Evolutionary conservation across 257 asterid genomes (phyloP).

Genomic region (Asclepias syriaca): DNA sequence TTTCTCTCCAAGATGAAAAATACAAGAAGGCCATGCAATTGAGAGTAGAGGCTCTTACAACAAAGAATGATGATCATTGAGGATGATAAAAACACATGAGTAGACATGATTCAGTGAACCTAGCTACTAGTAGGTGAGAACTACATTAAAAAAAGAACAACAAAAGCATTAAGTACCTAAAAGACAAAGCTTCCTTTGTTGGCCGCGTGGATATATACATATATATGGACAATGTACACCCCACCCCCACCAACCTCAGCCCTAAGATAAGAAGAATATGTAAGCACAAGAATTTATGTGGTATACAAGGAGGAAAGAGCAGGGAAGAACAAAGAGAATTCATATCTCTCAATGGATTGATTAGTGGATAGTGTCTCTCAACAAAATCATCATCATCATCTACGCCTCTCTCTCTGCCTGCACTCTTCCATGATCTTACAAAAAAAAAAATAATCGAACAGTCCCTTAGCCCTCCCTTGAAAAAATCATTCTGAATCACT

Average conservation of each 20-base stretch:
- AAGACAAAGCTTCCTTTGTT: slow-evolving; percentile 2
- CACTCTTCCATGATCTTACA: not conserved
- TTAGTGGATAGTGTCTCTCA: not conserved
- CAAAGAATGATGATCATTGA: not conserved
- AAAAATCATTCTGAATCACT: slow-evolving; percentile 35
- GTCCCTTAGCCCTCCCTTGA: not conserved
- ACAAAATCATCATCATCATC: not conserved
- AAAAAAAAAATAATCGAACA: not conserved
- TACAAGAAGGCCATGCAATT: not conserved
- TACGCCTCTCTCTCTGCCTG: not conserved
- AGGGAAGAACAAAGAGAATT: not conserved
- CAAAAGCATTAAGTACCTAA: not conserved
- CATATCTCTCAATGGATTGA: slow-evolving; percentile 3
- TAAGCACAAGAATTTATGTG: not conserved
- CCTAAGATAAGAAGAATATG: not conserved
- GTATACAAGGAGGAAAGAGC: not conserved
- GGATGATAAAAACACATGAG: not conserved
- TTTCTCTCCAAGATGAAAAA: not conserved
- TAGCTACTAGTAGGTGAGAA: not conserved
- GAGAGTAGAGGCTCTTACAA: not conserved
- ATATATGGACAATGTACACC: not conserved
- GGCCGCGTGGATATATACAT: not conserved
- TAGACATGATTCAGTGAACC: not conserved
- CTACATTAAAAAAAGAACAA: not conserved
- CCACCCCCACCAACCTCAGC: not conserved